Percentiles rank a stretch among this genome's conserved stretches.
Evolutionary conservation across 2,329 filamentous ascomycete genomes (phyloP).

Genomic region (Monosporascus cannonballus): DNA sequence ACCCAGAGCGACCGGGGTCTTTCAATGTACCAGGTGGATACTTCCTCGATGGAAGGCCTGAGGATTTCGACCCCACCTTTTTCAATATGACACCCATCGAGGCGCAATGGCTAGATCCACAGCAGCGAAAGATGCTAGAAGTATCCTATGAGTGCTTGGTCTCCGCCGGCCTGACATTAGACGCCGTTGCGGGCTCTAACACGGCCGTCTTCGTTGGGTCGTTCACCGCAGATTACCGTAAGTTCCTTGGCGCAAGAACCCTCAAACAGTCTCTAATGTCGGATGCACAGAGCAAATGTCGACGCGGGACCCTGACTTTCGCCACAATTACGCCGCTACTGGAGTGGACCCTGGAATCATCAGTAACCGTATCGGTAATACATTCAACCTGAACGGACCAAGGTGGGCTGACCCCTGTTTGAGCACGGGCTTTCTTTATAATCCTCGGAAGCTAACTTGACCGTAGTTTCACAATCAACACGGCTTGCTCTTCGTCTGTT

Average conservation of each 20-base stretch:
- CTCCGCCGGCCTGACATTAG: conserved; percentile 26
- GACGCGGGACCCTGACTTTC: conserved; percentile 17
- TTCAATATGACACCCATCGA: conserved; percentile 34
- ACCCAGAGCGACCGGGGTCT: conserved; percentile 16
- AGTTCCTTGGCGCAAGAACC: conserved; percentile 6
- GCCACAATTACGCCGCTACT: conserved; percentile 22
- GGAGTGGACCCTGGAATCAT: conserved; percentile 31
- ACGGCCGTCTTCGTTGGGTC: conserved; percentile 22
- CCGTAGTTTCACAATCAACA: conserved; percentile 22
- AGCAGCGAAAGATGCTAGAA: conserved; percentile 34
- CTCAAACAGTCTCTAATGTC: not conserved
- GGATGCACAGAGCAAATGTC: conserved; percentile 18
- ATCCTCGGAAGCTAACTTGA: not conserved
- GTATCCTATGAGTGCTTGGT: conserved; percentile 37
- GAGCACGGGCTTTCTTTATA: conserved; percentile 3
- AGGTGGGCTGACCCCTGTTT: conserved; percentile 6
- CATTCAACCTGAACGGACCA: conserved; percentile 31
- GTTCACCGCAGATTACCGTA: conserved; percentile 19
- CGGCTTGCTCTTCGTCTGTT: conserved; percentile 31
- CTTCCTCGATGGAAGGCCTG: conserved; percentile 15
- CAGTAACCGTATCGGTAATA: conserved; percentile 30
- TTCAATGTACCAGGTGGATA: conserved; percentile 18
- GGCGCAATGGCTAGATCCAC: conserved; percentile 35
- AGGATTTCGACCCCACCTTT: conserved; percentile 26
- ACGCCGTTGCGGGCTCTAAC: conserved; percentile 19